phyloP scores from a whole-genome alignment of 345 rosid genomes.

The Gossypium stocksii region DNA sequence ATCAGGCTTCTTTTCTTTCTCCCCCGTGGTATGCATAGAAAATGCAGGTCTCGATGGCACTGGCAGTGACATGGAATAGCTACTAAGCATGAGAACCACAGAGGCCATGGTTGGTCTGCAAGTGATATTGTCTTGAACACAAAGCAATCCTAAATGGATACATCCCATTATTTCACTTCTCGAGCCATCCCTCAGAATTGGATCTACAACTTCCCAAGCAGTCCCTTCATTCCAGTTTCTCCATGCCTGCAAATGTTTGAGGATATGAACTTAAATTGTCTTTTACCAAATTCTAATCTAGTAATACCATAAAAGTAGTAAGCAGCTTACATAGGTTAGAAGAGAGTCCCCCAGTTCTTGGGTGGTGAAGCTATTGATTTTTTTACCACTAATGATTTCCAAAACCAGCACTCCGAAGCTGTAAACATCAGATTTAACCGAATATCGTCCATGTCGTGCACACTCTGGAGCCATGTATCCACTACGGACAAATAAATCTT shows the following conservation, averaged over 20 bases:
- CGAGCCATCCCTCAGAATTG: no score
- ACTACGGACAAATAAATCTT: constrained; percentile 12
- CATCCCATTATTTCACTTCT: no score
- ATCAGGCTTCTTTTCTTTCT: neutral
- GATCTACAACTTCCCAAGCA: constrained; percentile 18
- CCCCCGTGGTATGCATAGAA: constrained; percentile 30
- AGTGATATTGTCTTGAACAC: no score
- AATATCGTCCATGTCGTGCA: constrained; percentile 41
- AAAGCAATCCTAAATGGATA: no score
- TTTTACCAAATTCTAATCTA: no score
- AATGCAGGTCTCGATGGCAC: neutral
- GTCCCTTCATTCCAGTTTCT: constrained; percentile 42
- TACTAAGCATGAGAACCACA: no score
- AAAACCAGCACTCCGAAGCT: constrained; percentile 47
- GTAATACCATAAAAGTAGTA: no score
- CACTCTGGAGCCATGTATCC: constrained; percentile 55
- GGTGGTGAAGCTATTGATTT: constrained; percentile 15
- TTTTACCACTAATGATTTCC: constrained; percentile 48
- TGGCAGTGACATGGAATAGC: neutral
- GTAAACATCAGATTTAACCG: constrained; percentile 49
- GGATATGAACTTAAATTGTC: neutral
- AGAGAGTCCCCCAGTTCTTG: no score
- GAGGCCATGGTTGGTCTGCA: no score
- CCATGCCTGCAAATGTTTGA: constrained; percentile 39
- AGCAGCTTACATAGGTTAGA: no score